Conservation (phyloP, 2,329 filamentous ascomycete genomes). For the Phoma herbarum region DNA sequence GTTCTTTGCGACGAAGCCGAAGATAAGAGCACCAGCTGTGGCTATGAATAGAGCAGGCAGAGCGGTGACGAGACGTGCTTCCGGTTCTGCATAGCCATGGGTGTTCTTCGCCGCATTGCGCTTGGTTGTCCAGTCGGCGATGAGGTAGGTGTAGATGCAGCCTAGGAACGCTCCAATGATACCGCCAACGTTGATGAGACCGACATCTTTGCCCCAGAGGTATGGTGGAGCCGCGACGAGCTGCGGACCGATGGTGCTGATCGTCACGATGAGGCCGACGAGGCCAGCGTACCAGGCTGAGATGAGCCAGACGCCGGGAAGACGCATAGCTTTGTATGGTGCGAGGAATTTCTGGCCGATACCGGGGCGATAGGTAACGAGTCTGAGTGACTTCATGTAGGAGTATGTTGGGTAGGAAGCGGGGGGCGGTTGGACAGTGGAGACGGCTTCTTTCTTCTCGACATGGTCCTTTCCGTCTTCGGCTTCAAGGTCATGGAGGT, state of each 20-base stretch:
- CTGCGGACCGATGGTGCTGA: conserved; percentile 50
- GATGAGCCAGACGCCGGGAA: conserved; percentile 55
- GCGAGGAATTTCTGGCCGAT: conserved; percentile 48
- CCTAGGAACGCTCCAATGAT: conserved; percentile 51
- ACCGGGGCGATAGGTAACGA: conserved; percentile 48
- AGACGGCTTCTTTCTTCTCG: conserved; percentile 31
- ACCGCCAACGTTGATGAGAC: conserved; percentile 52
- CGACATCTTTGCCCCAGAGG: conserved; percentile 52
- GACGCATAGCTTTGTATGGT: conserved; percentile 49
- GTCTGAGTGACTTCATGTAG: conserved; percentile 48
- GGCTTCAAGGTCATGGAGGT: conserved; percentile 24
- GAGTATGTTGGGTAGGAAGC: conserved; percentile 41
- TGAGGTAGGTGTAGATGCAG: conserved; percentile 49
- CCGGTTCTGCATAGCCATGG: conserved; percentile 53
- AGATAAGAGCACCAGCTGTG: conserved; percentile 50
- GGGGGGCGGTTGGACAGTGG: conserved; percentile 16
- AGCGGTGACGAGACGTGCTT: conserved; percentile 51
- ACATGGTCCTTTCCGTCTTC: conserved; percentile 24
- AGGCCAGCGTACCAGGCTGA: conserved; percentile 55
- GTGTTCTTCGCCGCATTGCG: conserved; percentile 46
- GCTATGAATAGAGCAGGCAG: conserved; percentile 52
- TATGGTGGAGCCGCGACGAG: conserved; percentile 53
- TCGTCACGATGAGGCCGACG: conserved; percentile 53
- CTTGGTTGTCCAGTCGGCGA: conserved; percentile 51
- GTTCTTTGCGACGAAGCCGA: conserved; percentile 54